Evolutionary conservation across 2,329 filamentous ascomycete species (phyloP), one percentile per base, ranked within the genome.

Genomic region (Aureobasidium sp.): DNA sequence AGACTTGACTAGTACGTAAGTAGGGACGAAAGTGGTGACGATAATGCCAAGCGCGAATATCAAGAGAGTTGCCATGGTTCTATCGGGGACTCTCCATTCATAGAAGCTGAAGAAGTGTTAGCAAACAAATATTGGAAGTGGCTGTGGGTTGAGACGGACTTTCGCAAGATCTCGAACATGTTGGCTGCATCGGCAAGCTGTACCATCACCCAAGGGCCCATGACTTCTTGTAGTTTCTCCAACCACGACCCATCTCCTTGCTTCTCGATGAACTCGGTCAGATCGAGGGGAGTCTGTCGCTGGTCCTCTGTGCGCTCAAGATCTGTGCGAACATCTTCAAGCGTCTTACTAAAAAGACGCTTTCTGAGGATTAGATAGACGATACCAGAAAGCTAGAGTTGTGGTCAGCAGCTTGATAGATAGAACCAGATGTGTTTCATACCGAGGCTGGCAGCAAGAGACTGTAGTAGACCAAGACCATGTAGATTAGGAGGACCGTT

Each of bases 271-370:
- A 48, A 61, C 13, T 61, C 58, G 4, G 58, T 61, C 6, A 61
- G 25, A n/a, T 23, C 18, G 27, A 48, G 18, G 40, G 79, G 75
- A 5, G 74, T 77, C 20, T 67, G 56, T 25, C 72, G 67, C 31
- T 71, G 67, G 55, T 80, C 69, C 60, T 79, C 73, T 3, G 71
- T 72, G 29, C 76, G 76, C 38, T 72, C 69, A 42, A 80, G 76
- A 18, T 74, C 68, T 62, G 70, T 64, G n/a, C 74, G 72, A 13
- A 77, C 62, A 33, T 75, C 70, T 45, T 75, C 62, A 7, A 77
- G 45, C 9, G 72, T 75, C 15, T 68, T 67, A 13, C 68, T 66
- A 40, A 72, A 66, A 10, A 69, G 20, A 20, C 66, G 69, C 9
- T 74, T 74, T 36, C 71, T 51, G 5, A 71, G 33, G 1, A 76